phyloP scores from a whole-genome alignment of 2,329 filamentous ascomycete species.

The Lomentospora prolificans region DNA sequence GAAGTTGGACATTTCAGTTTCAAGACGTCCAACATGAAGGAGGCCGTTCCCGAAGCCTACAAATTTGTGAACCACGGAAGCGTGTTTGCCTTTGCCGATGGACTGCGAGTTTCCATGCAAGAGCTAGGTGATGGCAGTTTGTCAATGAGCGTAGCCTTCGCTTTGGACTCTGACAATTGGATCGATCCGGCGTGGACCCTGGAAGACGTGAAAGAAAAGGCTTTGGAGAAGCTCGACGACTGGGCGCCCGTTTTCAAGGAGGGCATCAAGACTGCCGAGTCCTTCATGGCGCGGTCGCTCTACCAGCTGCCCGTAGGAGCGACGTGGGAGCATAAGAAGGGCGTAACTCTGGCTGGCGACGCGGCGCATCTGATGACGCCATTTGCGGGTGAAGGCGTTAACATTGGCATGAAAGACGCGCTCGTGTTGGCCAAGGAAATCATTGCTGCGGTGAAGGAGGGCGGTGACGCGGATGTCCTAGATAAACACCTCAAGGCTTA shows the following conservation, averaged over 20 bases:
- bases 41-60: conserved; percentile 30
- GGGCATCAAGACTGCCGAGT: conserved; percentile 27
- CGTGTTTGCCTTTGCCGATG: conserved; percentile 32
- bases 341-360: conserved; percentile 47
- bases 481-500: conserved; percentile 24
- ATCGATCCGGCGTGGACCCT: conserved; percentile 21
- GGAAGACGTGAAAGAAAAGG: conserved; percentile 24
- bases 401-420: conserved; percentile 46
- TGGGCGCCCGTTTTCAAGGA: conserved; percentile 33
- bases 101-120: conserved; percentile 27
- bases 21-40: conserved; percentile 28
- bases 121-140: conserved; percentile 39
- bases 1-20: conserved; percentile 34
- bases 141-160: conserved; percentile 26
- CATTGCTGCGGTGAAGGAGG: conserved; percentile 17
- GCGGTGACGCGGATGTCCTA: conserved; percentile 15
- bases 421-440: conserved; percentile 36
- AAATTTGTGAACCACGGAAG: conserved; percentile 36
- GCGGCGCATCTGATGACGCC: conserved; percentile 51
- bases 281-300: conserved; percentile 27
- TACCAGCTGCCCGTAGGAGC: conserved; percentile 43
- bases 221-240: conserved; percentile 27
- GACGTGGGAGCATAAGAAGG: conserved; percentile 34
- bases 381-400: conserved; percentile 50
- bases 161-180: conserved; percentile 29